Evolutionary conservation across 225 moss, liverwort and hornwort genomes (phyloP).

Genomic region (Takakia lepidozioides): DNA sequence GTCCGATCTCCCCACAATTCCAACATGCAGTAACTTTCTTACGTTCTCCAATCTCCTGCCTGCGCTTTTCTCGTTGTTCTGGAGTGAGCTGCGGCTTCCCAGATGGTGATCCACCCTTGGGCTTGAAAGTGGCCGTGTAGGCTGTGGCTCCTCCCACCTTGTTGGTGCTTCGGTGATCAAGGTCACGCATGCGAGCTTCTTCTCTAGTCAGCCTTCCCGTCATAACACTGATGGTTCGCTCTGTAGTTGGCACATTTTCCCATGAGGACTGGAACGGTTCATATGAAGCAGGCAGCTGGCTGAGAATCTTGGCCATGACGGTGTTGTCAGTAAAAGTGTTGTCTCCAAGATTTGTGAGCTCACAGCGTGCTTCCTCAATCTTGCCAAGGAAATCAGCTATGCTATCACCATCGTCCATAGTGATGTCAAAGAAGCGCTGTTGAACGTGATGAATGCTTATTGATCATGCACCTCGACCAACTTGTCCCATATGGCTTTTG

Average conservation of each 20-base stretch:
- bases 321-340: no score
- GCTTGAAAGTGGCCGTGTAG: no score
- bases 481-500: conserved; percentile 5
- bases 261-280: no score
- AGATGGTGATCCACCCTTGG: not conserved
- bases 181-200: no score
- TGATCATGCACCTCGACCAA: not conserved
- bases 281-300: no score
- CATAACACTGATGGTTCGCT: not conserved
- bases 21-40: not conserved
- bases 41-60: not conserved
- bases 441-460: no score
- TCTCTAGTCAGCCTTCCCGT: not conserved
- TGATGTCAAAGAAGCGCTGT: not conserved
- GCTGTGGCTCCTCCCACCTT: no score
- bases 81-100: no score
- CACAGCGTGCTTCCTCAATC: not conserved
- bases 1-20: not conserved
- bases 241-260: not conserved
- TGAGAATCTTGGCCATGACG: no score
- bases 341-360: conserved; percentile 2
- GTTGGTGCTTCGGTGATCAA: no score
- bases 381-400: conserved; percentile 1
- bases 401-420: not conserved
- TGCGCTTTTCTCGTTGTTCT: not conserved